phyloP scores from a whole-genome alignment of 2,329 filamentous ascomycete species.

The Emmonsiellopsis sp. region DNA sequence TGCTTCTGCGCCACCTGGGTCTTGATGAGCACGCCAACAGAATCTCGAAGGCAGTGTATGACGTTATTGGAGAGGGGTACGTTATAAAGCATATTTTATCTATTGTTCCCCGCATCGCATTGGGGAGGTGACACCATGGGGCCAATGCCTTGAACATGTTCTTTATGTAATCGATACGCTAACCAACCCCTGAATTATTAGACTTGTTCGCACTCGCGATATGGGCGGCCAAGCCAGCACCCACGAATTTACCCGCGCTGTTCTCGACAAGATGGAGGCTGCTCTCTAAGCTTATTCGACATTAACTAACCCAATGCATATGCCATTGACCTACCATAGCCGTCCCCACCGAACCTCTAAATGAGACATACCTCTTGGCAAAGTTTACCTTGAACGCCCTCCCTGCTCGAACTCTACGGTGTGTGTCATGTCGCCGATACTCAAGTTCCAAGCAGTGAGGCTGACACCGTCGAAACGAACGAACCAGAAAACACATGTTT shows the following conservation, averaged over 20 bases:
- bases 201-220: constrained; percentile 80
- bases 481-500: no score
- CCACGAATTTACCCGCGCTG: constrained; percentile 88
- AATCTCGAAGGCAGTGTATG: constrained; percentile 73
- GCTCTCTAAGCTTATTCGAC: constrained; percentile 37
- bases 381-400: no score
- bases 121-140: not conserved
- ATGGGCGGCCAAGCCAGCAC: constrained; percentile 90
- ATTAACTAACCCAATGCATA: not conserved
- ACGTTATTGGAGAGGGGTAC: constrained; percentile 82
- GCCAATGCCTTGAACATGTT: not conserved
- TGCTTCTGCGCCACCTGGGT: constrained; percentile 94
- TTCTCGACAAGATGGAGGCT: constrained; percentile 89
- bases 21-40: constrained; percentile 97
- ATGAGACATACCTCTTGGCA: not conserved
- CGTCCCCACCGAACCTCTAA: not conserved
- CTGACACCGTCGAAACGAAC: no score
- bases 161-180: not conserved
- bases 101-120: not conserved
- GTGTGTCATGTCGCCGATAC: no score
- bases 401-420: no score
- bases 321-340: not conserved
- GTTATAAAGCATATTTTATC: constrained; percentile 24
- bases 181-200: constrained; percentile 40
- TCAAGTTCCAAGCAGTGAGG: no score